Evolutionary conservation across 495 filamentous ascomycete species (phyloP).

Genomic region (Aspergillus ostianus): DNA sequence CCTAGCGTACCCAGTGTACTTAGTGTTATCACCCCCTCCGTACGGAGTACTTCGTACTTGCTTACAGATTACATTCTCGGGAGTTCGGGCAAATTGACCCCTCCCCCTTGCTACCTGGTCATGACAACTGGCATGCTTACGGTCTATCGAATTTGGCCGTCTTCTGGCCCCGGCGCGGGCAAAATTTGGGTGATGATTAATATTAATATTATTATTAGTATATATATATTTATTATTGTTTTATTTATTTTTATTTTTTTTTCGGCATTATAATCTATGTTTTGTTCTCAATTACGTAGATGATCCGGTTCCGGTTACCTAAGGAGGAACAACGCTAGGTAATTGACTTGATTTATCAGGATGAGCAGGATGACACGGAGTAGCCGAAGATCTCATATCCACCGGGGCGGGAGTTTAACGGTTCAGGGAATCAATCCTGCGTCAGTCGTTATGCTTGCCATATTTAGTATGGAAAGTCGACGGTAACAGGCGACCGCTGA

Average conservation of each 20-base stretch:
- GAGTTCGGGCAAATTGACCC: background rate
- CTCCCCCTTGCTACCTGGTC: background rate
- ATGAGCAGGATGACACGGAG: background rate
- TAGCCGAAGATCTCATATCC: background rate
- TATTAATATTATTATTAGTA: too few relatives aligned
- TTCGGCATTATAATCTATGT: too few relatives aligned
- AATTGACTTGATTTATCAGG: background rate
- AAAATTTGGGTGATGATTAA: too few relatives aligned
- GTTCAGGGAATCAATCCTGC: background rate
- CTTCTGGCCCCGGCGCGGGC: background rate
- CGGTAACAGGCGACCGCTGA: background rate
- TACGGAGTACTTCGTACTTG: too few relatives aligned
- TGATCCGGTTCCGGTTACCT: too few relatives aligned
- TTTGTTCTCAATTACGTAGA: too few relatives aligned
- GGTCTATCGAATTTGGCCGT: background rate
- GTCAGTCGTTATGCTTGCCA: background rate
- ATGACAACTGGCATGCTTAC: conserved; percentile 17
- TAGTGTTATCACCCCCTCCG: too few relatives aligned
- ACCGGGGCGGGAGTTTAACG: background rate
- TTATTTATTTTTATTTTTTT: too few relatives aligned
- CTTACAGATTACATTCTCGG: background rate
- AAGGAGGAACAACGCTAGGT: too few relatives aligned
- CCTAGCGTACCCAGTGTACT: too few relatives aligned
- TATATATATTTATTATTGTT: too few relatives aligned
- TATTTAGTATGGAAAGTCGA: background rate